These are phyloP conservation scores for Phytophthora ramorum DNA, from an alignment of 352 stramenopile genomes.

Conservation along the genomic window DNA sequence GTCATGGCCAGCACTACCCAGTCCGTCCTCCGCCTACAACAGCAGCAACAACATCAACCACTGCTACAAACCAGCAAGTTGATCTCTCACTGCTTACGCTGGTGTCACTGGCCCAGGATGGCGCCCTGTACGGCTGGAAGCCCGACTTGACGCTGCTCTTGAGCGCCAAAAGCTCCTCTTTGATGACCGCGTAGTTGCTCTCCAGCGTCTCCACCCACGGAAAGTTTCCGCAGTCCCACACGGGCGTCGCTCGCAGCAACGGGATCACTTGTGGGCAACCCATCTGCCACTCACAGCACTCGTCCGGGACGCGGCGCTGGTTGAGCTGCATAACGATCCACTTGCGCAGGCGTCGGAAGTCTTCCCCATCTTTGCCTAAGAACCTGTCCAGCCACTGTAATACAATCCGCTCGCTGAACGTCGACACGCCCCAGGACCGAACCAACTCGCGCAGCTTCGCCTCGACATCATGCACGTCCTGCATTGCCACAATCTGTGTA, in stretches of 20 bases:
- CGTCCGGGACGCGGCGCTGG: constrained; percentile 28
- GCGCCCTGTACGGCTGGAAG: constrained; percentile 85
- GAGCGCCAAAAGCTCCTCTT: constrained; percentile 66
- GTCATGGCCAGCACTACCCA: constrained; percentile 80
- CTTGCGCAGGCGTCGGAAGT: constrained; percentile 51
- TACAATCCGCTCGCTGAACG: constrained; percentile 73
- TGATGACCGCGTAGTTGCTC: constrained; percentile 58
- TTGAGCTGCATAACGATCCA: constrained; percentile 84
- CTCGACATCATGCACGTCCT: constrained; percentile 32
- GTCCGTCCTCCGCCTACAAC: constrained; percentile 62
- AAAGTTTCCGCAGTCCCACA: constrained; percentile 62
- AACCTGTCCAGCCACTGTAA: constrained; percentile 62
- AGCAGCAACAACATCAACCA: constrained; percentile 3
- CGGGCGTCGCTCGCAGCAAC: constrained; percentile 41
- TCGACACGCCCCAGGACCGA: constrained; percentile 64
- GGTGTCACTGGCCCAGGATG: constrained; percentile 70
- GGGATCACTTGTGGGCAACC: constrained; percentile 77
- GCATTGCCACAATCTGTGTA: neutral
- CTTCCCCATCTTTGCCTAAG: constrained; percentile 32
- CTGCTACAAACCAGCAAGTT: neutral
- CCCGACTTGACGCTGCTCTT: constrained; percentile 37
- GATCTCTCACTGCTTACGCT: constrained; percentile 27
- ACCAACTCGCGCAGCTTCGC: constrained; percentile 53
- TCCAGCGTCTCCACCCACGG: constrained; percentile 60
- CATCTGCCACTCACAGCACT: constrained; percentile 60